Base-by-base conservation (phyloP, 73 alveolate genomes). In the Paramecium pentaurelia region DNA sequence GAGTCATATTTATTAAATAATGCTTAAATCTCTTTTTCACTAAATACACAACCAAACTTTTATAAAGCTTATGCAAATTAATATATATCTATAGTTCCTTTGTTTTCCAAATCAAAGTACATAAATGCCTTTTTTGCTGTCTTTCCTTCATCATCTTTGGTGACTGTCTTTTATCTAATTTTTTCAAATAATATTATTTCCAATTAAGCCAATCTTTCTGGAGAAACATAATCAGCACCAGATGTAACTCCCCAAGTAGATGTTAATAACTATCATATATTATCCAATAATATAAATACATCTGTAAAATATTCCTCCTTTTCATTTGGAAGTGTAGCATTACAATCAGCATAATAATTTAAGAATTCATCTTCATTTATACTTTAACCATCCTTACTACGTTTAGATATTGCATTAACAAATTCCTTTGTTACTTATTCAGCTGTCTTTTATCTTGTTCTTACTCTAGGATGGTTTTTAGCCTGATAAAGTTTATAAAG, bases 271-370 rank as follows among this genome's bases (percentile, higher is more conserved):
- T 77, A 77, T n/a, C 14, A 16, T 16, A 22, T 14, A 34, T 77
- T 16, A 77, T 36, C 11, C 4, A 9, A n/a, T 10, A 40, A 7
- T 49, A 49, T 49, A 49, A 1, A 68, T 70, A 88, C 86, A 80
- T 96, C 98, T 20, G 92, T 93, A 77, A 93, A 96, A 71, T 96
- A 96, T 80, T 96, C 98, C 58, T 96, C 98, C 87, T 96, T 96
- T 54, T 96, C 98, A 51, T 94, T 94, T 16, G 98, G 98, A 27
- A 95, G 95, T 36, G 96, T 90, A 16, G 98, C 98, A 86, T 95
- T 96, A 32, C 95, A 92, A 92, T 96, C 98, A 83, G 97, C 97
- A 85, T 96, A 96, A 70, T 96, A 96, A 34, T 96, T 95, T 42
- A 95, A 83, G 92, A 96, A 96, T 22, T 93, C 95, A 4, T 77